phyloP scores from a whole-genome alignment of 2,329 filamentous ascomycete genomes.

The Trichophyton benhamiae region DNA sequence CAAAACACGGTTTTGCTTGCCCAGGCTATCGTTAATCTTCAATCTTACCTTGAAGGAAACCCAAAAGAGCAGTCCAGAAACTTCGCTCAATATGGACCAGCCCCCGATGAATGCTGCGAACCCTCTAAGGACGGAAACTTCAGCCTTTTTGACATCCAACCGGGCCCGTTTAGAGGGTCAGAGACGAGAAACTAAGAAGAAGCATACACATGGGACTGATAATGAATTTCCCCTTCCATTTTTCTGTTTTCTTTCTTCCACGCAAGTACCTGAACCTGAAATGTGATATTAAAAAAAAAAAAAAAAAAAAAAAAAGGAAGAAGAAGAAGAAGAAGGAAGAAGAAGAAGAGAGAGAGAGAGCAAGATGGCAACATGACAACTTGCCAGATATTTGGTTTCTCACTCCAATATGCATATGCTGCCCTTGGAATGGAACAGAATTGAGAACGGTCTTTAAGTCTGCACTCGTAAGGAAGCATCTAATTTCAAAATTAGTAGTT shows the following conservation, averaged over 20 bases:
- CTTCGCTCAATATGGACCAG: slow-evolving; percentile 12
- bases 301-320: too few relatives aligned
- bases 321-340: too few relatives aligned
- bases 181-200: background rate
- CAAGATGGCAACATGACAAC: too few relatives aligned
- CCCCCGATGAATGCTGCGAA: slow-evolving; percentile 7
- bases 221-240: background rate
- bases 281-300: background rate
- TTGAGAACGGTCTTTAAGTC: background rate
- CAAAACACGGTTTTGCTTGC: slow-evolving; percentile 9
- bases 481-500: background rate
- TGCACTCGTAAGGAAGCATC: background rate
- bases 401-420: background rate
- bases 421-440: background rate
- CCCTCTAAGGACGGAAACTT: slow-evolving; percentile 1
- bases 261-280: background rate
- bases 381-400: background rate
- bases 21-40: slow-evolving; percentile 10
- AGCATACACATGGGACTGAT: background rate
- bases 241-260: too few relatives aligned
- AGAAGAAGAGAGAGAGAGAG: background rate
- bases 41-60: slow-evolving; percentile 8
- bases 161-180: background rate
- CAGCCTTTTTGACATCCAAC: slow-evolving; percentile 8
- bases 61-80: slow-evolving; percentile 5